Percentiles rank a stretch among this genome's conserved stretches.
Evolutionary conservation across 306 rosid species (phyloP).

Genomic region (Ziziphus jujuba): DNA sequence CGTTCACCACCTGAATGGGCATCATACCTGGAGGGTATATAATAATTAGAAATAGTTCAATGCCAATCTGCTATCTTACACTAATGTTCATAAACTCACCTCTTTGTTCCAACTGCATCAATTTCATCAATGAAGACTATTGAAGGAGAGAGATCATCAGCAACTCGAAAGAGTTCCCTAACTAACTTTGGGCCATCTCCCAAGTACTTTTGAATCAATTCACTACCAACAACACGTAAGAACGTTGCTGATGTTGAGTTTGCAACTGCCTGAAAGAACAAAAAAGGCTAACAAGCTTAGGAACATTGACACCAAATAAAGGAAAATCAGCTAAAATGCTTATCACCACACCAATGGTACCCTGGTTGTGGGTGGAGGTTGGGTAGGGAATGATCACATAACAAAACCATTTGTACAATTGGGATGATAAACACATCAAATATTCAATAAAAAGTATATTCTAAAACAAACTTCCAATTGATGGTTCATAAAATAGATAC

Average conservation of each 20-base stretch:
- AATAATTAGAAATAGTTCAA: slow-evolving; percentile 13
- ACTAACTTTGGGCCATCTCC: slow-evolving; percentile 99
- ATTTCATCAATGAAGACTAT: slow-evolving; percentile 98
- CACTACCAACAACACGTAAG: slow-evolving; percentile 99
- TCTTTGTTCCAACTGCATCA: slow-evolving; percentile 94
- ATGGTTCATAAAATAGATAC: no score
- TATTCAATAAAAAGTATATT: no score
- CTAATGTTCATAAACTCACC: slow-evolving; percentile 44
- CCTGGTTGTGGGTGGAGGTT: no score
- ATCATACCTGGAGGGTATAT: slow-evolving; percentile 61
- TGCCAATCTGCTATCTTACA: not conserved
- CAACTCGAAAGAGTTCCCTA: slow-evolving; percentile 97
- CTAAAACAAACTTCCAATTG: no score
- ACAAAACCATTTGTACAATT: not conserved
- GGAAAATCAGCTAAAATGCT: not conserved
- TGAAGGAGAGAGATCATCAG: slow-evolving; percentile 95
- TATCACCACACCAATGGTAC: not conserved
- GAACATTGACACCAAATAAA: not conserved
- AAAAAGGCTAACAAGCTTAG: not conserved
- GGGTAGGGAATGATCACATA: not conserved
- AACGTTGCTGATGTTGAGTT: slow-evolving; percentile 98
- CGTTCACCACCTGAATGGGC: slow-evolving; percentile 99
- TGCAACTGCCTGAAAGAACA: slow-evolving; percentile 80
- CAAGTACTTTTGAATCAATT: slow-evolving; percentile 88
- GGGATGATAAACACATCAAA: no score